Conservation (phyloP, 1,284 basidiomycete genomes). For the Microbotryum lychnidis-dioicae region DNA sequence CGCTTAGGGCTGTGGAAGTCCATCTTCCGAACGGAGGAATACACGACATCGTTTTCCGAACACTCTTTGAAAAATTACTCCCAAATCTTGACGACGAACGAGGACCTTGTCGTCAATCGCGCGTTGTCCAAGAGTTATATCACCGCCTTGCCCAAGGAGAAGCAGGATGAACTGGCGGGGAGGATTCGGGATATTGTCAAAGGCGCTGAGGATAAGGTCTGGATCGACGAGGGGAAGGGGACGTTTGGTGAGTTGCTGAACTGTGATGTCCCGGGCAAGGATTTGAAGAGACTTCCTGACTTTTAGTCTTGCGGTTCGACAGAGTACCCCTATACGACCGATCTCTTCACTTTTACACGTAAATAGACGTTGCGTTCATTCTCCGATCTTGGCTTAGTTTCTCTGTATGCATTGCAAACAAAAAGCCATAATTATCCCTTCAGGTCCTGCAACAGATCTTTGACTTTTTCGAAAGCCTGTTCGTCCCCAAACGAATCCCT, state of each 20-base stretch:
- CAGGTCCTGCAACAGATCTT: slow-evolving; percentile 47
- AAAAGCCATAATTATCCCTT: slow-evolving; percentile 8
- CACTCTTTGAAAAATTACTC: slow-evolving; percentile 1
- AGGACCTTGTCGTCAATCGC: slow-evolving; percentile 31
- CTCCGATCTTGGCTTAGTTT: too few relatives aligned
- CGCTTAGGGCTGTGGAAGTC: slow-evolving; percentile 25
- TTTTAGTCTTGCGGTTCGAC: neutral
- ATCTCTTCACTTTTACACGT: neutral
- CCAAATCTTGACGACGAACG: slow-evolving; percentile 12
- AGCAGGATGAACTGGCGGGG: slow-evolving; percentile 15
- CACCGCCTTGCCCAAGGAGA: slow-evolving; percentile 23
- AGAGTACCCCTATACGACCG: slow-evolving; percentile 19
- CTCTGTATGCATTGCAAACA: neutral
- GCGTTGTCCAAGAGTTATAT: slow-evolving; percentile 32
- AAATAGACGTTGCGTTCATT: too few relatives aligned
- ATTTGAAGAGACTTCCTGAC: neutral
- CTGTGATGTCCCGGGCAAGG: neutral
- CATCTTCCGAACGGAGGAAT: slow-evolving; percentile 19
- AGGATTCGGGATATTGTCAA: slow-evolving; percentile 17
- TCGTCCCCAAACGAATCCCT: slow-evolving; percentile 73
- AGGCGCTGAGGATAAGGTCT: slow-evolving; percentile 22
- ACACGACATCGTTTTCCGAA: slow-evolving; percentile 9
- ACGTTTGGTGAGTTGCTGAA: slow-evolving; percentile 13
- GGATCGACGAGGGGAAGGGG: slow-evolving; percentile 30
- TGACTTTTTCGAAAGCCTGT: slow-evolving; percentile 66